A percentile compares a stretch with the other conserved stretches of the same genome.
Conservation (phyloP, 2,329 filamentous ascomycete species). For the Mycosphaerella arachidis region DNA sequence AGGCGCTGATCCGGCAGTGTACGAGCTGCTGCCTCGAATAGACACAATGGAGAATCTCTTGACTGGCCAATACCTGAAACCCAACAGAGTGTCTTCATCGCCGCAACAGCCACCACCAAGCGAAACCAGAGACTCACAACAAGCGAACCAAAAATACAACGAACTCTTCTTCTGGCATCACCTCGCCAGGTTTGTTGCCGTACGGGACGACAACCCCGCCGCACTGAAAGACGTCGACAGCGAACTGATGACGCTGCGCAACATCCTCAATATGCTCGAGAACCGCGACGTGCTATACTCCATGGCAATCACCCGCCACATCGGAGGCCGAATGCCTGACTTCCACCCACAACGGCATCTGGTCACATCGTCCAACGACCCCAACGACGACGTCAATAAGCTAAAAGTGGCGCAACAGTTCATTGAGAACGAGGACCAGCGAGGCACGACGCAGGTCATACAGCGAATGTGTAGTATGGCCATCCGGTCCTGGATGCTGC, state of each 20-base stretch:
- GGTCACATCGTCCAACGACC: constrained; percentile 27
- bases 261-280: constrained; percentile 72
- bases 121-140: constrained; percentile 31
- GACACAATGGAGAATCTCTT: constrained; percentile 72
- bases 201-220: constrained; percentile 54
- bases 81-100: constrained; percentile 50
- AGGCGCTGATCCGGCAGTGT: constrained; percentile 42
- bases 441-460: constrained; percentile 45
- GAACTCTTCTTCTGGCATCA: constrained; percentile 80
- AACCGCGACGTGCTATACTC: constrained; percentile 89
- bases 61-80: constrained; percentile 65
- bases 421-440: constrained; percentile 43
- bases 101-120: constrained; percentile 35
- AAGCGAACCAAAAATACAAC: constrained; percentile 28
- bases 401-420: constrained; percentile 47
- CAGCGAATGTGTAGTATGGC: constrained; percentile 48
- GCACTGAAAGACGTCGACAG: constrained; percentile 57
- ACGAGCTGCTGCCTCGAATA: constrained; percentile 62
- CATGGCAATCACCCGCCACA: constrained; percentile 72
- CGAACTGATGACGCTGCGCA: constrained; percentile 61
- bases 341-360: constrained; percentile 33
- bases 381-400: constrained; percentile 41
- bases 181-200: constrained; percentile 66
- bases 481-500: constrained; percentile 40
- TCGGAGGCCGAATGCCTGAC: constrained; percentile 56